These are phyloP conservation scores for Cucumis melo DNA, from an alignment of 306 rosid species.

Conservation along the genomic window DNA sequence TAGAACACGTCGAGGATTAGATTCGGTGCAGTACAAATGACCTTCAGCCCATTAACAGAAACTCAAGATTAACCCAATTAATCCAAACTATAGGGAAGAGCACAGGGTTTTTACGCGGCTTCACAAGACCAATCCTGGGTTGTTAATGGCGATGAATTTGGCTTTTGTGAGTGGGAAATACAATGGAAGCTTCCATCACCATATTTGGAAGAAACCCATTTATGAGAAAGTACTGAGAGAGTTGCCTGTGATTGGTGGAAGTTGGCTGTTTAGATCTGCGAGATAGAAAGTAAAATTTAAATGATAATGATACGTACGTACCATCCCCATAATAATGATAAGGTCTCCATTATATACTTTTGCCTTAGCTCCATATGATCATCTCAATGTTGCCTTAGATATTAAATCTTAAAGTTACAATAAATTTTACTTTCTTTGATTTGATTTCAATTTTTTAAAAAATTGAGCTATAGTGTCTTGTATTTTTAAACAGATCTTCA, in stretches of 20 bases:
- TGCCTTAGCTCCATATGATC: too few species aligned
- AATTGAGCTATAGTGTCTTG: too few species aligned
- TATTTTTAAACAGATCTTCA: too few species aligned
- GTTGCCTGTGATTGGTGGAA: constrained; percentile 70
- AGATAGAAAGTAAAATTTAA: too few species aligned
- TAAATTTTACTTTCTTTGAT: too few species aligned
- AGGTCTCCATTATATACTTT: too few species aligned
- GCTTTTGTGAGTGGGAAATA: constrained; percentile 45
- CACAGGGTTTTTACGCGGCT: constrained; percentile 2
- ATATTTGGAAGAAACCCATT: constrained; percentile 50
- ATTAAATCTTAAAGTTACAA: too few species aligned
- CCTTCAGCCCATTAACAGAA: constrained; percentile 20
- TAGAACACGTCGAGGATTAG: constrained; percentile 7
- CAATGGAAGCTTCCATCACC: constrained; percentile 53
- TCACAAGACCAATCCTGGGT: constrained; percentile 5
- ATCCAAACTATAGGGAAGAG: constrained; percentile 21
- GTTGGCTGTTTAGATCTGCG: too few species aligned
- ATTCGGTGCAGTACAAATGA: constrained; percentile 15
- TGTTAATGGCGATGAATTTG: constrained; percentile 64
- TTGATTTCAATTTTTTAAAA: too few species aligned
- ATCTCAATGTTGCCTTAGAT: too few species aligned
- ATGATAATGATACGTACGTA: too few species aligned
- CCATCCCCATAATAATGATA: too few species aligned
- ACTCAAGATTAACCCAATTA: constrained; percentile 10
- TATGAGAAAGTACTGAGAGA: constrained; percentile 36